Evolutionary conservation across 257 asterid species (phyloP), one percentile per base, ranked within the genome.

Genomic region (Fraxinus americana): DNA sequence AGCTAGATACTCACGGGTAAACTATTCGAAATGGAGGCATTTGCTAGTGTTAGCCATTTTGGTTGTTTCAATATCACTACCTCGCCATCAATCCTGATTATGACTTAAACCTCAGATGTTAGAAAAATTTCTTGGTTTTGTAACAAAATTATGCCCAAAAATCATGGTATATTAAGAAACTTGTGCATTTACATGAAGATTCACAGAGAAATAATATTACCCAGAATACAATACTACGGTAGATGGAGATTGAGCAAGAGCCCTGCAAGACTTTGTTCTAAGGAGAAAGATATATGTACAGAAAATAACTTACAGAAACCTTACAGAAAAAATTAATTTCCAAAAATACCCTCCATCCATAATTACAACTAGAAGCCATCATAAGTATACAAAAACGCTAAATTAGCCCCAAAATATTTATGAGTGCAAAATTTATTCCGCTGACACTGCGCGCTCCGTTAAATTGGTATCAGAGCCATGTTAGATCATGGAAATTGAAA

Each of bases 81-180:
- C 25, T 94, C 98, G 61, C 97, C 98, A 80, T 88, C 97, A 87
- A 92, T 82, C 83, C 98, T 92, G 85, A 2, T 63, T 63, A 13
- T 70, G 7, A 38, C 34, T 70, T 39, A 30, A 63, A 76, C 27
- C 50, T 59, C 35, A 70, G 9, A 12, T 7, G n/a, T 50, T 38
- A 71, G 29, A 35, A n/a, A 4, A 9, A 14, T 5, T 13, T 43
- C 5, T 52, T 23, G 7, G 34, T 50, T 25, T 30, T 1, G 32
- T 4, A 19, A 27, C 27, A 41, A 73, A 25, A 34, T 30, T 35
- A n/a, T 12, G 16, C 73, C 5, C 11, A 17, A 69, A 13, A n/a
- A 34, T 19, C 29, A n/a, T 2, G 19, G 13, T 4, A 69, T 8
- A 19, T 19, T 12, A 76, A 70, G 39, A 59, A 0, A 50, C 7